Evolutionary conservation across 1,284 basidiomycete genomes (phyloP).

Genomic region (Fistulinella cinereoalba): DNA sequence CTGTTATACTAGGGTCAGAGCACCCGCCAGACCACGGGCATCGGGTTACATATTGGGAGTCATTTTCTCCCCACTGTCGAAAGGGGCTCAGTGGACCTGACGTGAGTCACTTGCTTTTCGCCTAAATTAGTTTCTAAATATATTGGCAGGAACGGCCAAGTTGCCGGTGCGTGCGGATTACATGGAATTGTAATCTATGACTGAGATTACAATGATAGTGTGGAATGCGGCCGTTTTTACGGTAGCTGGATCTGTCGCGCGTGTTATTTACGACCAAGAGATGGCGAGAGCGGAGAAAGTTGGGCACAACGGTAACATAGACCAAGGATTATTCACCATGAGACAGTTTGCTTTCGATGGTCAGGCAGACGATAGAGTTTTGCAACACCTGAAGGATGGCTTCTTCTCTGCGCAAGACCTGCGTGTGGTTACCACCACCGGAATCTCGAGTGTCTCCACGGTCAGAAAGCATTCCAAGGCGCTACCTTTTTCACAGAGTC

Average conservation of each 20-base stretch:
- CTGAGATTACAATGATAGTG: conserved; percentile 37
- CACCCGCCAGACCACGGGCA: conserved; percentile 90
- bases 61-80: conserved; percentile 97
- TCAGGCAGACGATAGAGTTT: conserved; percentile 79
- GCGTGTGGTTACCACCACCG: conserved; percentile 64
- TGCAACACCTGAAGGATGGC: conserved; percentile 66
- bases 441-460: conserved; percentile 42
- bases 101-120: conserved; percentile 44
- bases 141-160: conserved; percentile 63
- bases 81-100: conserved; percentile 87
- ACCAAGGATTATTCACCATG: conserved; percentile 74
- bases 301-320: conserved; percentile 44
- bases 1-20: conserved; percentile 57
- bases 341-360: conserved; percentile 83
- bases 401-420: conserved; percentile 60
- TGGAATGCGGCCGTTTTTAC: conserved; percentile 89
- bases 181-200: neutral
- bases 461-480: conserved; percentile 1
- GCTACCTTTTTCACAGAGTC: conserved; percentile 11
- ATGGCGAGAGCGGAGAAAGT: conserved; percentile 39
- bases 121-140: neutral
- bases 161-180: conserved; percentile 51
- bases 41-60: conserved; percentile 86
- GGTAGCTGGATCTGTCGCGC: conserved; percentile 77
- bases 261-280: conserved; percentile 86